Base-by-base conservation (phyloP, 2,329 filamentous ascomycete species). In the Myriosclerotinia duriaeana region DNA sequence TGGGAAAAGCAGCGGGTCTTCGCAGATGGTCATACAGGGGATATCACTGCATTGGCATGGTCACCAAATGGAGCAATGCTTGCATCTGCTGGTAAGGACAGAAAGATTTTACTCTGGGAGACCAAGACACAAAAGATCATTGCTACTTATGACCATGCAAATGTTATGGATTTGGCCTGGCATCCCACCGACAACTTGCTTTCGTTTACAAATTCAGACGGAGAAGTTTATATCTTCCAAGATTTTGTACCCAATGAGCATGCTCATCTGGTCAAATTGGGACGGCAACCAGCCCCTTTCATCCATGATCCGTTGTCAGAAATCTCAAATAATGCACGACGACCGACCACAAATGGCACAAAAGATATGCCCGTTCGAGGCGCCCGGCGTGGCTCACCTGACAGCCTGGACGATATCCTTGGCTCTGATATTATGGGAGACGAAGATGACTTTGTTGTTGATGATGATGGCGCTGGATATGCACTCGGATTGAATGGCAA, bases 401-500 rank as follows among this genome's bases (percentile, higher is more conserved):
- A 93, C 69, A 93, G 91, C 52, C 81, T 96, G 2, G 92, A 95
- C 76, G 92, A 93, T 63, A 87, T 96, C n/a, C 83, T 97, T 2
- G 87, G 84, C 26, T 86, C 86, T 0, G 79, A 80, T 20, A 76
- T 85, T 74, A 78, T 78, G 60, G 79, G 76, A 15, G 83, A 84
- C 53, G 85, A 83, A 30, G 85, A 85, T 70, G 92, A 92, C 70
- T 99, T 98, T 76, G 91, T 99, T 1, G 88, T 93, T 6, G 95
- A 99, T 73, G 95, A 99, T 70, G 95, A 99, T 75, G 93, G 93
- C 14, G 94, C 93, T 44, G 95, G 94, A 53, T 98, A 98, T 78
- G 85, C 88, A 1, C 80, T 89, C 52, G 86, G 72, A n/a, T 42
- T 75, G 20, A 77, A 77, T 71, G 85, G 85, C 17, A 91, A 91